Evolutionary conservation across 2,329 filamentous ascomycete species (phyloP).

Genomic region (Botrytis fragariae): DNA sequence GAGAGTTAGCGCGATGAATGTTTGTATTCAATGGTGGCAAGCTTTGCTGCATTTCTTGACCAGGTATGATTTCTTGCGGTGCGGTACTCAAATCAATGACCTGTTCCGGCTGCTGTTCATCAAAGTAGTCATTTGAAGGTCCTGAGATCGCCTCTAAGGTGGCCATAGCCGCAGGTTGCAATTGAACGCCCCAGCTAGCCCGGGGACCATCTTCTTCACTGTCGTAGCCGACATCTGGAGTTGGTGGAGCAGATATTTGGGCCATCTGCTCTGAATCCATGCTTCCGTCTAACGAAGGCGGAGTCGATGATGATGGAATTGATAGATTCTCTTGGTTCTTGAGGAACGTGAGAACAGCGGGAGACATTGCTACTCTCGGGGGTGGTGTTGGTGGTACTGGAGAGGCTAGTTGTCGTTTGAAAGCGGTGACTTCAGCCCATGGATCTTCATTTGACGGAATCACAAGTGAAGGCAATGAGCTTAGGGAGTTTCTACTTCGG

Average conservation of each 20-base stretch:
- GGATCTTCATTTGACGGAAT: constrained; percentile 46
- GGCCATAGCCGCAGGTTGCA: constrained; percentile 77
- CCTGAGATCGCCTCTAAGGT: constrained; percentile 73
- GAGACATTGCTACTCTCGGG: constrained; percentile 70
- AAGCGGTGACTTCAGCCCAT: constrained; percentile 47
- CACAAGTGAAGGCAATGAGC: constrained; percentile 48
- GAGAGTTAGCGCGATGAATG: constrained; percentile 38
- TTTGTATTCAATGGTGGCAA: constrained; percentile 50
- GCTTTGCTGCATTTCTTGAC: constrained; percentile 53
- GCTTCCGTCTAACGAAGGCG: constrained; percentile 82
- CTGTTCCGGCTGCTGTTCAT: constrained; percentile 55
- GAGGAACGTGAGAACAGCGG: constrained; percentile 70
- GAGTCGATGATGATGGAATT: constrained; percentile 72
- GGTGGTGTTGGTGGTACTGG: constrained; percentile 64
- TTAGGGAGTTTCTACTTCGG: constrained; percentile 32
- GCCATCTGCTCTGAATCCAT: constrained; percentile 85
- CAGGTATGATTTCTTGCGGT: constrained; percentile 38
- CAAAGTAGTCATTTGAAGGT: constrained; percentile 57
- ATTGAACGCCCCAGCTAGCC: constrained; percentile 60
- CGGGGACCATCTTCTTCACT: constrained; percentile 60
- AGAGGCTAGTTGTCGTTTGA: constrained; percentile 50
- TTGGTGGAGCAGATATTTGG: constrained; percentile 77
- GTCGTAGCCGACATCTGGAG: constrained; percentile 65
- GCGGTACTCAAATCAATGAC: constrained; percentile 48
- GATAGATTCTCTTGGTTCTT: constrained; percentile 67